Conservation (phyloP, 768 basidiomycete species). For the Rhodotorula babjevae region DNA sequence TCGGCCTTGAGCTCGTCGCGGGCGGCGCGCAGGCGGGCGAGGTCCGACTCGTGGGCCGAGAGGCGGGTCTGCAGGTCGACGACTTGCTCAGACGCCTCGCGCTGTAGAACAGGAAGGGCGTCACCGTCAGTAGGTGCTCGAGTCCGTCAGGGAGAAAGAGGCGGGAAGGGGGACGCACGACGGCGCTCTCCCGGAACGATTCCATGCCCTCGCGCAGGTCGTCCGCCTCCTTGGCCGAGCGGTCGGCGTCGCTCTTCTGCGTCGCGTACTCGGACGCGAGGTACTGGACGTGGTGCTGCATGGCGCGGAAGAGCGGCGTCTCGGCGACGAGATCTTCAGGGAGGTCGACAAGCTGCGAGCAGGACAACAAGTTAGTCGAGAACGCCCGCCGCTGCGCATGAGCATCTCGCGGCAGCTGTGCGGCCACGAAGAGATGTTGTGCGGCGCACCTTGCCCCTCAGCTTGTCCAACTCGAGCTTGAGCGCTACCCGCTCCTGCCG, state of each 20-base stretch:
- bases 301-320: conserved; percentile 56
- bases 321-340: conserved; percentile 54
- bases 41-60: conserved; percentile 45
- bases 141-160: background rate
- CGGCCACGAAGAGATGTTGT: too few species aligned
- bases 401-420: too few species aligned
- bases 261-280: conserved; percentile 53
- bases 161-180: conserved; percentile 21
- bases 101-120: background rate
- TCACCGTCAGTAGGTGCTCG: too few species aligned
- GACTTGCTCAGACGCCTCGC: conserved; percentile 53
- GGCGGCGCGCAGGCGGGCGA: conserved; percentile 47
- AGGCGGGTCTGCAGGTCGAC: conserved; percentile 51
- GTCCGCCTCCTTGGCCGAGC: conserved; percentile 41
- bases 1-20: conserved; percentile 63
- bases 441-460: conserved; percentile 53
- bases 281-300: conserved; percentile 57
- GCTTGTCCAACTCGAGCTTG: conserved; percentile 51
- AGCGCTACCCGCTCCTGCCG: conserved; percentile 49
- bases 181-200: conserved; percentile 27
- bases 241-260: conserved; percentile 49
- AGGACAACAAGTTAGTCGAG: background rate
- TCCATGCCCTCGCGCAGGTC: conserved; percentile 40
- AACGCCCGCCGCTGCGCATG: too few species aligned
- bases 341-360: conserved; percentile 36